phyloP scores from a whole-genome alignment of 441 rosid genomes.

The Gossypium gossypioides region DNA sequence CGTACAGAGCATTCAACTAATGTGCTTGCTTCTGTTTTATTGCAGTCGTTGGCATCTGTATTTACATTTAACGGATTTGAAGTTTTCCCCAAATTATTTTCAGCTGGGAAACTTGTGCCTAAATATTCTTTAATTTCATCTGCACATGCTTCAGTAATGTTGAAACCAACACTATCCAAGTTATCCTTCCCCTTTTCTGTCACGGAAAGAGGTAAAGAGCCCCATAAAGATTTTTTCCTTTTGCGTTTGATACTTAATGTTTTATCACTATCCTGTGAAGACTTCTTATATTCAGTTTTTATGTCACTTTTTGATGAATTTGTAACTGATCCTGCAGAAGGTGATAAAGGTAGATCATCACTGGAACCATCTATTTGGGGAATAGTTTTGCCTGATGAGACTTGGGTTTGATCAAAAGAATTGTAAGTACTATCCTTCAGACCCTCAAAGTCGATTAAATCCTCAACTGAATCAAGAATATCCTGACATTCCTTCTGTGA shows the following conservation, averaged over 20 bases:
- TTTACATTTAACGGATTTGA: constrained; percentile 22
- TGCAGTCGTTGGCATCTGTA: constrained; percentile 26
- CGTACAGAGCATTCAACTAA: constrained; percentile 57
- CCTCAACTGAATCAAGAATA: constrained; percentile 84
- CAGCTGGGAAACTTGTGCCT: constrained; percentile 16
- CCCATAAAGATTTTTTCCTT: constrained; percentile 48
- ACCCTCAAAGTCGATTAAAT: constrained; percentile 32
- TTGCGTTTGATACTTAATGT: constrained; percentile 28
- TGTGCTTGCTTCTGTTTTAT: constrained; percentile 22
- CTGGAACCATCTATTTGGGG: constrained; percentile 42
- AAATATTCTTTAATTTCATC: constrained; percentile 25
- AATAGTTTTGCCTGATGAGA: constrained; percentile 32
- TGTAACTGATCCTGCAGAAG: constrained; percentile 31
- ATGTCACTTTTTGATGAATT: constrained; percentile 31
- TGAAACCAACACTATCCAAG: constrained; percentile 21
- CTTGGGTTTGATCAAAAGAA: constrained; percentile 21
- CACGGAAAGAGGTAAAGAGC: constrained; percentile 51
- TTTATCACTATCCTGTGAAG: constrained; percentile 22
- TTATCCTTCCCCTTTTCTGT: constrained; percentile 28
- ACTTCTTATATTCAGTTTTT: constrained; percentile 30
- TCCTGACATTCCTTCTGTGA: constrained; percentile 95
- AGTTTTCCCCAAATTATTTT: constrained; percentile 26
- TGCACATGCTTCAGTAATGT: constrained; percentile 22
- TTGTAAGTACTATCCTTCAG: constrained; percentile 31
- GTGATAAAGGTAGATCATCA: constrained; percentile 32